Evolutionary conservation across 306 rosid genomes (phyloP).

Genomic region (Trifolium pratense): DNA sequence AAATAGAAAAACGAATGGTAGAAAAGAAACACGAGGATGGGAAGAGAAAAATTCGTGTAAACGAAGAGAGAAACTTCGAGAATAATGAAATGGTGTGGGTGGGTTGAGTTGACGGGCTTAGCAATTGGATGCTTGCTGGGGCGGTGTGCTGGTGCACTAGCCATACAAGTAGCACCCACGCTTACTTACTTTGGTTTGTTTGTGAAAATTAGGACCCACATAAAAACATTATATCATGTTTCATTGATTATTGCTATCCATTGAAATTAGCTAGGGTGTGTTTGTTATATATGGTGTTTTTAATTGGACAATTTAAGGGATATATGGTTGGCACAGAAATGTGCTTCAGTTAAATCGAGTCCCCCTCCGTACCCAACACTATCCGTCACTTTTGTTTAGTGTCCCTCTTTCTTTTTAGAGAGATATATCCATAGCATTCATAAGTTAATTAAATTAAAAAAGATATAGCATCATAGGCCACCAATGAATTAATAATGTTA

Average conservation of each 20-base stretch:
- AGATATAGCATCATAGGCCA: background rate
- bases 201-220: slow-evolving; percentile 48
- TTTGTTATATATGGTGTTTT: slow-evolving; percentile 20
- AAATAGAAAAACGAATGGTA: no score
- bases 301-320: slow-evolving; percentile 38
- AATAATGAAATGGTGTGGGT: slow-evolving; percentile 32
- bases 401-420: background rate
- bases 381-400: slow-evolving; percentile 37
- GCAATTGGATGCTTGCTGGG: slow-evolving; percentile 44
- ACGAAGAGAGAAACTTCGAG: slow-evolving; percentile 16
- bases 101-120: slow-evolving; percentile 50
- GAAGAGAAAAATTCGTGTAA: no score
- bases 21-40: no score
- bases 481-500: background rate
- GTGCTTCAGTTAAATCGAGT: slow-evolving; percentile 61
- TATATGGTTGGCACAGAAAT: slow-evolving; percentile 39
- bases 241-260: slow-evolving; percentile 39
- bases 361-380: slow-evolving; percentile 63
- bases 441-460: no score
- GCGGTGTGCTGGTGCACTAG: slow-evolving; percentile 49
- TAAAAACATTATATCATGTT: slow-evolving; percentile 43
- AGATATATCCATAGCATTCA: background rate
- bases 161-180: slow-evolving; percentile 38
- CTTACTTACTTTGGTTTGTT: slow-evolving; percentile 19
- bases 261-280: slow-evolving; percentile 7